Conservation (phyloP, 148 eudicot species). For the Euryodendron excelsum region DNA sequence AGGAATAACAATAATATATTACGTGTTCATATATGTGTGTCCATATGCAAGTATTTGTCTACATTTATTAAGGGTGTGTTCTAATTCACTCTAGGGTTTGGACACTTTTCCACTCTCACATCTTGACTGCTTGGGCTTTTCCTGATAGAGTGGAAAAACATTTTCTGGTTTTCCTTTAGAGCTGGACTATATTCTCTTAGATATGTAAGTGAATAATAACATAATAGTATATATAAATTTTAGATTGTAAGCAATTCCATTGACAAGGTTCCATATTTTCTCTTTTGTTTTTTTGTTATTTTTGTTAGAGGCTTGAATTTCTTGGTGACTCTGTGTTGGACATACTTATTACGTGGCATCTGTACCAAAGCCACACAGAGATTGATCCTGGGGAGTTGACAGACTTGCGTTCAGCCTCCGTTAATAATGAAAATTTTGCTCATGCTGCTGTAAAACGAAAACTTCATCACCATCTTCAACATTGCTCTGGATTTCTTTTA, state of each 20-base stretch:
- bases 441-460: slow-evolving; percentile 62
- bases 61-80: background rate
- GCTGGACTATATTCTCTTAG: background rate
- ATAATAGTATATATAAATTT: background rate
- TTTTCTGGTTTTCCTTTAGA: background rate
- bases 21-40: too few species aligned
- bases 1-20: too few species aligned
- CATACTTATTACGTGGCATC: slow-evolving; percentile 71
- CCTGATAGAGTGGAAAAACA: background rate
- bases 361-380: slow-evolving; percentile 58
- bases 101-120: background rate
- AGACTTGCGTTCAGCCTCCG: slow-evolving; percentile 95
- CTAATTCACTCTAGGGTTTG: background rate
- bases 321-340: slow-evolving; percentile 94
- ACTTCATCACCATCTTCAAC: slow-evolving; percentile 74
- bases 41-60: background rate
- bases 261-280: background rate
- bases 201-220: background rate
- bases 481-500: slow-evolving; percentile 45
- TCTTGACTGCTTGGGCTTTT: background rate
- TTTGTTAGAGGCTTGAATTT: slow-evolving; percentile 81
- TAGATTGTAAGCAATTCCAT: background rate
- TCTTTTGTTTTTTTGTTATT: slow-evolving; percentile 1
- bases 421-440: slow-evolving; percentile 87
- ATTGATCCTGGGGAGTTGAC: slow-evolving; percentile 90